Conservation (phyloP, 1,139 yeast species). For the Suhomyces bolitotheri region DNA sequence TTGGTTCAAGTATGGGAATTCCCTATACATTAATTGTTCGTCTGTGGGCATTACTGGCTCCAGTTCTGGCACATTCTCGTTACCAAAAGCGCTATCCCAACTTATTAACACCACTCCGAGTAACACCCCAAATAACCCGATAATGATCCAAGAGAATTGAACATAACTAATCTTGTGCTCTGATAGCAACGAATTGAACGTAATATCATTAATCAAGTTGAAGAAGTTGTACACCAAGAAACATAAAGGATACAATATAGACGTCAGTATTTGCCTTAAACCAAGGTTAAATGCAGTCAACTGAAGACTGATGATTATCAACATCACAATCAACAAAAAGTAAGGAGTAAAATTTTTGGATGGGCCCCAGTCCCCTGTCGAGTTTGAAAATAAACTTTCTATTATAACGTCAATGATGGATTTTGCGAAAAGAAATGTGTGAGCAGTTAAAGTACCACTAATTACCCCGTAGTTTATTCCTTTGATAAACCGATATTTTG, state of each 20-base stretch:
- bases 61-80: conserved; percentile 12
- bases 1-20: conserved; percentile 12
- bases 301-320: conserved; percentile 72
- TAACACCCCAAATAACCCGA: conserved; percentile 60
- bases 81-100: conserved; percentile 44
- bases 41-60: conserved; percentile 14
- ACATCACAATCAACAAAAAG: conserved; percentile 56
- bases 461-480: conserved; percentile 69
- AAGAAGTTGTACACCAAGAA: conserved; percentile 80
- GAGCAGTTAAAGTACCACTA: conserved; percentile 83
- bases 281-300: conserved; percentile 75
- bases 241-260: conserved; percentile 79
- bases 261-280: conserved; percentile 68
- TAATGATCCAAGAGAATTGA: conserved; percentile 44
- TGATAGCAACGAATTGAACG: conserved; percentile 52
- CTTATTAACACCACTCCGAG: conserved; percentile 45
- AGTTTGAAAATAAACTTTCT: conserved; percentile 39
- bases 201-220: conserved; percentile 71
- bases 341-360: conserved; percentile 37
- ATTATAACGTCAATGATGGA: conserved; percentile 71
- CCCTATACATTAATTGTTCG: conserved; percentile 25
- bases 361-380: conserved; percentile 16
- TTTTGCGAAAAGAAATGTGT: conserved; percentile 81
- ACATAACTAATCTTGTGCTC: conserved; percentile 31
- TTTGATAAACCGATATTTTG: conserved; percentile 26